These are phyloP conservation scores for Ogataea ramenticola DNA, from an alignment of 805 yeast genomes.

Conservation along the genomic window DNA sequence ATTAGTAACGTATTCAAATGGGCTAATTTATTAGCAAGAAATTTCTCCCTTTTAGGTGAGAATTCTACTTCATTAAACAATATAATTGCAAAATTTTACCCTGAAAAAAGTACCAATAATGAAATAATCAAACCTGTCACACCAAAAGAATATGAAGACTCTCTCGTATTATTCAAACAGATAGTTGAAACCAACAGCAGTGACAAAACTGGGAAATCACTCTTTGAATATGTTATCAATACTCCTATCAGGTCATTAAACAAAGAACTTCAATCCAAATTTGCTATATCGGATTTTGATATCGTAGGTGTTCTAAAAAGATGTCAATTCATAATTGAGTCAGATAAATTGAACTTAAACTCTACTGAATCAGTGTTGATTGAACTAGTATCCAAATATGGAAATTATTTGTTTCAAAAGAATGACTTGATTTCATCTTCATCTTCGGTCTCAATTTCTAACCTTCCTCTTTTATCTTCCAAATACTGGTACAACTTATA, in stretches of 20 bases:
- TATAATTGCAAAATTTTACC: conserved; percentile 11
- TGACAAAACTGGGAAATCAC: conserved; percentile 15
- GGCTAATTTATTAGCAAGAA: conserved; percentile 42
- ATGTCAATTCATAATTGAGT: conserved; percentile 24
- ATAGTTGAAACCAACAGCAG: not conserved
- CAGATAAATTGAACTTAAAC: conserved; percentile 12
- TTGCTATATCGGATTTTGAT: conserved; percentile 42
- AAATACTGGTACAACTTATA: conserved; percentile 21
- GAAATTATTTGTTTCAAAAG: conserved; percentile 30
- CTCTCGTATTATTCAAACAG: not conserved
- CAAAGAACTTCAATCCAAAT: conserved; percentile 18
- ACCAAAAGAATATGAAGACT: not conserved
- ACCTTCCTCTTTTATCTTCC: conserved; percentile 8
- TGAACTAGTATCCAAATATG: conserved; percentile 36
- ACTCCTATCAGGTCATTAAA: conserved; percentile 22
- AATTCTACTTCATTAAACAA: conserved; percentile 23
- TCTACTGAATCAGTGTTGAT: conserved; percentile 24
- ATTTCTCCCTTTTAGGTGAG: conserved; percentile 54
- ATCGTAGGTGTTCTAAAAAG: conserved; percentile 37
- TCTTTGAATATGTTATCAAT: conserved; percentile 28
- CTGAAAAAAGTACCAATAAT: not conserved
- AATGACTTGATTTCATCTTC: not conserved
- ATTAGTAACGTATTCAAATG: conserved; percentile 31
- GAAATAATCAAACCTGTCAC: not conserved
- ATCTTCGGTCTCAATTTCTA: conserved; percentile 1